phyloP scores from a whole-genome alignment of 2,329 filamentous ascomycete genomes.

The Venturia oleaginea region DNA sequence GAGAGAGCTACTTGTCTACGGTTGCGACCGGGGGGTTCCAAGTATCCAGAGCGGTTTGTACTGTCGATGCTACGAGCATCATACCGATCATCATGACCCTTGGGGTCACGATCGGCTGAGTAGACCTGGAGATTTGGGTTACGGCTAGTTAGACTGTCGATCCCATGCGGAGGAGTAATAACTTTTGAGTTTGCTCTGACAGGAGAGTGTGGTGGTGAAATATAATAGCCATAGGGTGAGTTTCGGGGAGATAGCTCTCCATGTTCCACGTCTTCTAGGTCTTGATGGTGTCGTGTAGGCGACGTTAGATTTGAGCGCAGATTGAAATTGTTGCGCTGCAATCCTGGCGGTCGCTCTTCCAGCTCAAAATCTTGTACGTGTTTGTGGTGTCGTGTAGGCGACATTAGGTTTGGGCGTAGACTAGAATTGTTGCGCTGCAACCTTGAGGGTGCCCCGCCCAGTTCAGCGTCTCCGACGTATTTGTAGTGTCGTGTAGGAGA shows the following conservation, averaged over 20 bases:
- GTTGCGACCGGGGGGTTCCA: background rate
- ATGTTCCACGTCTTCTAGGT: background rate
- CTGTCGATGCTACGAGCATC: background rate
- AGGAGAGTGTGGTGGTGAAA: background rate
- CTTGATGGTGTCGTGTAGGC: background rate
- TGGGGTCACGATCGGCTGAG: background rate
- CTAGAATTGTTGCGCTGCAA: too few relatives aligned
- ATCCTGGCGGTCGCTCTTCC: too few relatives aligned
- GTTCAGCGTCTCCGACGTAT: background rate
- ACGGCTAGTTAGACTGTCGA: background rate
- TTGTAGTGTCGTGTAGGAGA: background rate
- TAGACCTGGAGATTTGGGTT: background rate
- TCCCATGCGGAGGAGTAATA: background rate
- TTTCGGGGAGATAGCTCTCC: background rate
- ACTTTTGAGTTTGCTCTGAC: background rate
- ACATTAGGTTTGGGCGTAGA: too few relatives aligned
- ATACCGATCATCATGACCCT: background rate
- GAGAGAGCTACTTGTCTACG: background rate
- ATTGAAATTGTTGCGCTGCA: too few relatives aligned
- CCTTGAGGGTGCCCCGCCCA: too few relatives aligned
- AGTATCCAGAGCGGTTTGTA: background rate
- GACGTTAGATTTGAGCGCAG: background rate
- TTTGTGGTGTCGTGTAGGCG: too few relatives aligned
- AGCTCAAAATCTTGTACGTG: too few relatives aligned
- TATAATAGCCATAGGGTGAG: background rate